Conservation (phyloP, 768 basidiomycete species). For the Mycena filopes region DNA sequence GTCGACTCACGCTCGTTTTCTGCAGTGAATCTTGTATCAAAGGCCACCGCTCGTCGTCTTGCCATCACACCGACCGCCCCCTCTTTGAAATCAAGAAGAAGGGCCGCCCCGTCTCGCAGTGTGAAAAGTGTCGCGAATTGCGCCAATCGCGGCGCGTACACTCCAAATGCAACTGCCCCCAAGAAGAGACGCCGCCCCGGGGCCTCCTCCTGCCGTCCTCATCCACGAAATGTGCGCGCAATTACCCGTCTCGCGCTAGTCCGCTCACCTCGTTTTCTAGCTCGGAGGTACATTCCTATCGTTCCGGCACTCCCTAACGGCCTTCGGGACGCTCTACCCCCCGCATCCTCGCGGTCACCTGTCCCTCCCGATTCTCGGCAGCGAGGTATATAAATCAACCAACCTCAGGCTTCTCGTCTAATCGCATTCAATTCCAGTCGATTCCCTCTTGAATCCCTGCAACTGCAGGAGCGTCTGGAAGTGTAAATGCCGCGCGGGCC, state of each 20-base stretch:
- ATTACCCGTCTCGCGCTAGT: conserved; percentile 7
- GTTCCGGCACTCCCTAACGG: conserved; percentile 81
- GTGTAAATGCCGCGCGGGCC: conserved; percentile 57
- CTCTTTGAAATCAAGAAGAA: conserved; percentile 96
- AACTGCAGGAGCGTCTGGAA: conserved; percentile 64
- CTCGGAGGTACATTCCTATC: conserved; percentile 75
- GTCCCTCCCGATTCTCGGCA: conserved; percentile 57
- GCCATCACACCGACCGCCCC: conserved; percentile 86
- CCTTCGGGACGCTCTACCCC: conserved; percentile 61
- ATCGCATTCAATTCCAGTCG: conserved; percentile 52
- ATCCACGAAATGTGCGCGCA: conserved; percentile 54
- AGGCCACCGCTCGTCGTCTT: conserved; percentile 91
- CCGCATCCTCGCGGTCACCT: conserved; percentile 38
- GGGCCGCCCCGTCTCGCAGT: conserved; percentile 92
- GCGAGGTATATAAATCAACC: conserved; percentile 50
- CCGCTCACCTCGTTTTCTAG: conserved; percentile 44
- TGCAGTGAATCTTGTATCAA: conserved; percentile 92
- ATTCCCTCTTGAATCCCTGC: conserved; percentile 73
- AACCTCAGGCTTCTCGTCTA: conserved; percentile 24
- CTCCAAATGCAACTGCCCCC: conserved; percentile 81
- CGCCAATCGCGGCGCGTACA: conserved; percentile 85
- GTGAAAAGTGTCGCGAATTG: conserved; percentile 83
- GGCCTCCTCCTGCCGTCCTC: conserved; percentile 46
- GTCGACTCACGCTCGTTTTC: conserved; percentile 16
- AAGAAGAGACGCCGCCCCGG: conserved; percentile 45